Evolutionary conservation across 192 early-diverging fungal species (phyloP), one percentile per base, ranked within the genome.

Genomic region (Blastocladiella britannica): DNA sequence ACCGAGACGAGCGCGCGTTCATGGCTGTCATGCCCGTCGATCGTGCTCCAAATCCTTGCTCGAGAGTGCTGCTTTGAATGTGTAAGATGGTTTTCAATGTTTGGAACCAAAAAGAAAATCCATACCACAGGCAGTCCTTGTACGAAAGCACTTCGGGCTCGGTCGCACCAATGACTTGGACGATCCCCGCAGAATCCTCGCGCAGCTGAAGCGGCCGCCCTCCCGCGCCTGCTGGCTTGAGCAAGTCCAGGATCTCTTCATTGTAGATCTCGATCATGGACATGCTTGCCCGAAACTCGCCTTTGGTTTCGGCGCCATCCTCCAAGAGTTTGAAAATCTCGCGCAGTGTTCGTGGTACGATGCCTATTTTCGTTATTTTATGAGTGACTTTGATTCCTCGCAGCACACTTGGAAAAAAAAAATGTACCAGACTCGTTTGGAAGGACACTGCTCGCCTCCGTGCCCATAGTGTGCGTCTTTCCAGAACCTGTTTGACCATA

Each of bases 401-500:
- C 5, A 26, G 53, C 53, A 26, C 4, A 7, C 24, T 4, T 29
- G 55, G 29, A 26, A 7, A 56, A 28, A 22, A 25, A 8, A 26
- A 25, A 56, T 22, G 4, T 28, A 22, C 7, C 7, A 4, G 4
- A 29, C 6, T 56, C 9, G n/a, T 28, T 4, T 5, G 5, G 5
- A 29, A 28, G 7, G 0, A 81, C 81, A 53, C 81, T 71, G 28
- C 70, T 57, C 9, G 66, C 66, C 25, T 76, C 76, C 9, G 83
- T 83, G 23, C 71, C 73, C 59, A 89, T 89, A 0, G 88, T 93
- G 62, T 88, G 79, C 5, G 89, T 90, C 55, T 93, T 93, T 15
- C 89, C 89, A 30, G 82, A 83, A 7, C 87, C 88, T 7, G 88
- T 83, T 4, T 75, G 80, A 26, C 82, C 84, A 47, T 93, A 93